Base-by-base conservation (phyloP, 23 red algal genomes). In the Gracilaria caudata region DNA sequence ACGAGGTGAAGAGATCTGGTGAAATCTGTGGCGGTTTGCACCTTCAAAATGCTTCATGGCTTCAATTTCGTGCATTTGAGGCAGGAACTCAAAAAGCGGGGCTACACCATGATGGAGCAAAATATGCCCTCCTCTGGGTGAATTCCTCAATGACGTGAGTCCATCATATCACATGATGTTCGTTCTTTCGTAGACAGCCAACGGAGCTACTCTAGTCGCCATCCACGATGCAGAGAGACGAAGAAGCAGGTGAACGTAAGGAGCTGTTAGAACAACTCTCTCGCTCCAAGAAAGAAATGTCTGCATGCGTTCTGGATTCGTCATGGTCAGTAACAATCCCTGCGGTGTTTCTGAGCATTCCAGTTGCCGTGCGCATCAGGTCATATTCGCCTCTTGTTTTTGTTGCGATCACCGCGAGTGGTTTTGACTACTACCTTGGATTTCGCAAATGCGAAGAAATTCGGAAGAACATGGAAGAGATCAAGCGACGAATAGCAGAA, bases 311-410 rank as follows among this genome's bases (percentile, higher is more conserved):
- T 11, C 49, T 89, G 73, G 68, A 89, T 37, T 89, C 85, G 17
- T 89, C 85, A 7, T 89, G 85, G 85, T 75, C 55, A 38, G 21
- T 79, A 44, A 89, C 85, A 24, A 33, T 89, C 35, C 85, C 85
- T 29, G 68, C 68, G 2, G 85, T 89, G 21, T 23, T 89, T 19
- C 21, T 78, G n/a, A 75, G 64, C 17, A 73, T 89, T 49, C 85
- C 85, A 58, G 13, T 89, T 5, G 3, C 40, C 9, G 61, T 89
- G 7, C 68, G 68, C 3, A 29, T 79, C 7, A 77, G 68, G 28
- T 77, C 71, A 3, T 89, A 89, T 78, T 55, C 85, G 13, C 85
- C 85, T 8, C 72, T 89, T 53, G 85, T 89, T 10, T 79, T 89
- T 7, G 44, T 54, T 30, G 85, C 85, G 2, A 32, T 77, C 49